Percentiles rank a stretch among this genome's conserved stretches.
These are phyloP conservation scores for Trametes maxima DNA, from an alignment of 768 basidiomycete genomes.

Conservation along the genomic window DNA sequence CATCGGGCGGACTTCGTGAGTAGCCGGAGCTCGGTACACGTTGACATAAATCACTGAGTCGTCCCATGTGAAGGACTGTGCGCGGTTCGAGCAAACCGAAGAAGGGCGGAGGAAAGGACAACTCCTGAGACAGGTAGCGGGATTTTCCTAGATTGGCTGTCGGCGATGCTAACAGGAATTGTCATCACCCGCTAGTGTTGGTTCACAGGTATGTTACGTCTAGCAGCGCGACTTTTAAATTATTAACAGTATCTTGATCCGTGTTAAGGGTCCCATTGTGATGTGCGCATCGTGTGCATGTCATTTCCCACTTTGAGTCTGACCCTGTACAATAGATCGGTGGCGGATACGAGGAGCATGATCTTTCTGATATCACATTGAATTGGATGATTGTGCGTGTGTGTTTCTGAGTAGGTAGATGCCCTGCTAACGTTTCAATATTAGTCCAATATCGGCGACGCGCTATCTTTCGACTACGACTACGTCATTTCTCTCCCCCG, in stretches of 20 bases:
- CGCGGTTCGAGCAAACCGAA: constrained; percentile 63
- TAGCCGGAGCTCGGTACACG: neutral
- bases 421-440: neutral
- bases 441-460: constrained; percentile 58
- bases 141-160: too few species aligned
- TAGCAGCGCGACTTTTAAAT: too few species aligned
- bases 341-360: constrained; percentile 69
- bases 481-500: constrained; percentile 54
- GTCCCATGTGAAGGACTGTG: constrained; percentile 53
- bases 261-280: constrained; percentile 33
- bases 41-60: neutral
- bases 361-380: constrained; percentile 65
- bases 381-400: constrained; percentile 59
- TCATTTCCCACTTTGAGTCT: neutral
- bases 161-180: neutral
- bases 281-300: constrained; percentile 25
- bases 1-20: constrained; percentile 68
- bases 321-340: constrained; percentile 50
- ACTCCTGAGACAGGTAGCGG: constrained; percentile 57
- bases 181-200: constrained; percentile 50
- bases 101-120: constrained; percentile 57
- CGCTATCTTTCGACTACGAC: constrained; percentile 55
- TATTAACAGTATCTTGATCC: too few species aligned
- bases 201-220: constrained; percentile 57
- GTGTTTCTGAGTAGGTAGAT: neutral